Evolutionary conservation across 75 land plant genomes (phyloP), one percentile per base, ranked within the genome.

Genomic region (Adiantum capillusveneris): DNA sequence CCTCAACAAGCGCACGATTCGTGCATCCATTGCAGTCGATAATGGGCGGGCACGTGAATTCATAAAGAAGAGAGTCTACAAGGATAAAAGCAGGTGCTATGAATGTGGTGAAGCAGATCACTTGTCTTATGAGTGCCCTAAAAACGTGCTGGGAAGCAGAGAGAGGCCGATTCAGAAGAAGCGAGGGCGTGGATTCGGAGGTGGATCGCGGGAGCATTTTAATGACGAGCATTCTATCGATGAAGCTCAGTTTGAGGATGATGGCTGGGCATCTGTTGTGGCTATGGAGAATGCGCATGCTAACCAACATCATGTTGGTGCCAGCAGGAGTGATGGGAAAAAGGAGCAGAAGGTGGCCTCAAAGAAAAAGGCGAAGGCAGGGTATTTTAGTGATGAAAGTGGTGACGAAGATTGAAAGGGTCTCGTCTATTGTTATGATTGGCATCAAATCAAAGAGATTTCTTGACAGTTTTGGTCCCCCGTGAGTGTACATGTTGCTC

Each of bases 321-420:
- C 65, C 56, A 13, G 69, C 57, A 53, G 69, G 36, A 66, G 20
- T 61, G 58, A 62, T 58, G 37, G 37, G 68, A 30, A 1, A 39
- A 50, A 31, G 56, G 44, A 31, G 60, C 57, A 56, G 31, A 63
- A 37, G 41, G 48, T 25, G 22, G 48, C 6, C 7, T 49, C 12
- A 59, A 75, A 56, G 64, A 65, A 60, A 57, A 69, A 39, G 65
- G 79, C 67, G 75, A 65, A 59, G 39, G 43, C 68, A n/a, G 79
- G 87, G 24, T 92, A 92, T 54, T 92, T 92, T 63, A 92, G 98
- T 45, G 98, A 92, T 59, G 98, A 92, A 68, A 88, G 93, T 48
- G 97, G 53, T 9, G 82, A 81, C 0, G 92, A 87, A 2, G 87
- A 81, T 0, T 79, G 64, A 53, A 53, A 6, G 6, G 21, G 21